Percentiles rank a stretch among this genome's conserved stretches.
Evolutionary conservation across 768 basidiomycete genomes (phyloP).

Genomic region (Suillus fuscotomentosus): DNA sequence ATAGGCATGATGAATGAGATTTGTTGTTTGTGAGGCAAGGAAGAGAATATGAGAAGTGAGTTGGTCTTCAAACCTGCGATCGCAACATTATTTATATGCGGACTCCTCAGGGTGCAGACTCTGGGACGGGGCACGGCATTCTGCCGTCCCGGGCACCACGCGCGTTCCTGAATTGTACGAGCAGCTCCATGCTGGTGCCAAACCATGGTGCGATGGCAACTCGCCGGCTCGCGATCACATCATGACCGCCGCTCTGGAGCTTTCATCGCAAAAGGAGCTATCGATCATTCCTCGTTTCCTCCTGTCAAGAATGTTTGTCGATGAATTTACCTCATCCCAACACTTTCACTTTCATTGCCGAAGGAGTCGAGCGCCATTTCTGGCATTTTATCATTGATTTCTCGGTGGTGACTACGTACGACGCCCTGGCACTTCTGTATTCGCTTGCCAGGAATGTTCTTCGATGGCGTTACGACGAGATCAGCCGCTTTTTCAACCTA

Average conservation of each 20-base stretch:
- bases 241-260: no score
- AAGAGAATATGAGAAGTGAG: not conserved
- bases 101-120: not conserved
- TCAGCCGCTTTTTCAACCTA: not conserved
- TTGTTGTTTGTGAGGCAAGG: not conserved
- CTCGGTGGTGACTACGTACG: no score
- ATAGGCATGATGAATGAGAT: not conserved
- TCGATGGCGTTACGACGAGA: not conserved
- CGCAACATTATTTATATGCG: not conserved
- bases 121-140: not conserved
- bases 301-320: no score
- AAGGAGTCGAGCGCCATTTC: no score
- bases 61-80: not conserved
- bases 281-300: no score
- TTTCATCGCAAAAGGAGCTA: no score
- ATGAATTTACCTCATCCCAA: no score
- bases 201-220: not conserved
- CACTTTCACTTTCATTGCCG: no score
- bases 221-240: not conserved
- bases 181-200: not conserved
- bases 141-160: not conserved
- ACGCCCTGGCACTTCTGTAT: no score
- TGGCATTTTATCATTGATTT: no score
- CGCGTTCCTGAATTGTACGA: not conserved
- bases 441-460: not conserved